phyloP scores from a whole-genome alignment of 1,284 basidiomycete species.

The Abortiporus biennis region DNA sequence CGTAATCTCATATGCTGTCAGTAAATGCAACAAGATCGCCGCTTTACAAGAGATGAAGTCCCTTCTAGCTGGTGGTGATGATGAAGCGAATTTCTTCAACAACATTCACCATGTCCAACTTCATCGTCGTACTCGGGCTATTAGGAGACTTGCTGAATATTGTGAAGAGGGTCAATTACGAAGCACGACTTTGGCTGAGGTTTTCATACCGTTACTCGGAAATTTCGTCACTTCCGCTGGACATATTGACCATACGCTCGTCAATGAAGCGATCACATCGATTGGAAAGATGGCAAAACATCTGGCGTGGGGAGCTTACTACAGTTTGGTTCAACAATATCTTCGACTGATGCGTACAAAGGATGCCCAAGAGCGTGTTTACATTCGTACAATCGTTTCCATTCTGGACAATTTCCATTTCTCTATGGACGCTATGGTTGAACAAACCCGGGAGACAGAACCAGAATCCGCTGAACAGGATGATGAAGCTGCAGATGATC shows the following conservation, averaged over 20 bases:
- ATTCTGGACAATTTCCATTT: conserved; percentile 94
- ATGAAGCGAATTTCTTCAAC: conserved; percentile 96
- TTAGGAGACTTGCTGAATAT: conserved; percentile 81
- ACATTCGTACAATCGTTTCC: conserved; percentile 82
- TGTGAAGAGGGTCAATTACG: conserved; percentile 68
- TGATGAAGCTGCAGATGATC: conserved; percentile 25
- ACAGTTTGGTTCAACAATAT: conserved; percentile 78
- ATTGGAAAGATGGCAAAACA: conserved; percentile 73
- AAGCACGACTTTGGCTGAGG: conserved; percentile 72
- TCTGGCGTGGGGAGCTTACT: conserved; percentile 84
- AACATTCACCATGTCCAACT: conserved; percentile 95
- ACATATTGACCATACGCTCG: conserved; percentile 83
- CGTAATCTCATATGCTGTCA: conserved; percentile 76
- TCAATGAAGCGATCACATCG: conserved; percentile 84
- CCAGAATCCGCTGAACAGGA: conserved; percentile 22
- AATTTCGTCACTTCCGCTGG: conserved; percentile 74
- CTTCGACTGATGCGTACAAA: conserved; percentile 70
- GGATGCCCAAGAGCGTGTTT: conserved; percentile 74
- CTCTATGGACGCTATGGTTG: conserved; percentile 53
- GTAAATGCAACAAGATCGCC: conserved; percentile 54
- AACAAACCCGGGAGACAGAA: neutral
- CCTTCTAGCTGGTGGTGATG: conserved; percentile 86
- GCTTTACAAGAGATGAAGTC: conserved; percentile 75
- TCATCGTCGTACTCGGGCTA: conserved; percentile 85
- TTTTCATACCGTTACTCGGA: conserved; percentile 85